Evolutionary conservation across 495 filamentous ascomycete species (phyloP), one percentile per base, ranked within the genome.

Genomic region (Penicillium salamii): DNA sequence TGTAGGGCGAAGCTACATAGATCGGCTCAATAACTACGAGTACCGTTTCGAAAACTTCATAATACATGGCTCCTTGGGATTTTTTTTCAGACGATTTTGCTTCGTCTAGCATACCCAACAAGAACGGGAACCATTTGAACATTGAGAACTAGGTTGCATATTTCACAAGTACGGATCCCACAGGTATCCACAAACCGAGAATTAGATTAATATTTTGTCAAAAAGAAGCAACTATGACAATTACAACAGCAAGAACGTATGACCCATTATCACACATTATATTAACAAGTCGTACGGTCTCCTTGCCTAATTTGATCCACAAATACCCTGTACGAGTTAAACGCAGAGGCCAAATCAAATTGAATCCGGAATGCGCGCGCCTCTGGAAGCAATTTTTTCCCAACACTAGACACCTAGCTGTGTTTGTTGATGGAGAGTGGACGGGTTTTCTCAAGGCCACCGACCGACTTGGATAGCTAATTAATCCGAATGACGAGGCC

Each of bases 261-360:
- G 23, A 29, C 23, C 4, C 6, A 8, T 26, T 26, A 26, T 26
- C 8, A 4, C 23, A 26, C 8, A 8, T 37, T 29, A 38, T 36
- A 38, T 37, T 7, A 39, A 47, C 45, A 15, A 47, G 38, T 37
- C 44, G 44, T 34, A 31, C 18, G 17, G 18, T 18, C 37, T 47
- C 34, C 34, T 19, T 17, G 5, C 17, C 21, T 7, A 39, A 20
- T n/a, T 38, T 7, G 13, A 11, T 28, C 33, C 2, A 15, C 13
- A 5, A 31, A 19, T 31, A 29, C 35, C 32, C 1, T 21, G 21
- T 5, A 39, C 19, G 21, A n/a, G 2, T 1, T n/a, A 1, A 7
- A 14, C 23, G 23, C 23, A 8, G 23, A 26, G 24, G 24, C 12
- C 36, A 42, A 42, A 40, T 49, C 7, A 33, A 13, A 11, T 12